Base-by-base conservation (phyloP, 1,284 basidiomycete species). In the Trametes sp. region DNA sequence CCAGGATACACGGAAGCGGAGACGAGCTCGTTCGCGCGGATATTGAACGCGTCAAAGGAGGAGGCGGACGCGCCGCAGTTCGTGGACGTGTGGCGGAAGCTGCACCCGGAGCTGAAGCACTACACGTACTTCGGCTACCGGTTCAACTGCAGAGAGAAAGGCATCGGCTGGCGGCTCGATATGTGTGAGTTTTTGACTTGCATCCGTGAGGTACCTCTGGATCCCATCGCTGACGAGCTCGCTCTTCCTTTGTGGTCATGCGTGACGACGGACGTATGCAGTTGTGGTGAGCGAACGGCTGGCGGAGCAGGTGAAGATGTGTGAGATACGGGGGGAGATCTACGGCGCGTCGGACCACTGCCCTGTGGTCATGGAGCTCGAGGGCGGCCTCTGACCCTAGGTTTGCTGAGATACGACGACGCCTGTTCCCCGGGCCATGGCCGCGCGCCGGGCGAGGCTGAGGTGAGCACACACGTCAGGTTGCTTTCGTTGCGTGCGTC, bases 61-160 rank as follows among this genome's bases (percentile, higher is more conserved):
- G 66, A 70, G 19, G 54, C 65, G 13, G 62, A 67, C 26, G 59
- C 74, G 9, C 70, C 73, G 57, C 86, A 84, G 68, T 91, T 95
- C 59, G 81, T 93, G 54, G 94, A 96, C 69, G 79, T 94, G 29
- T 96, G 94, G 94, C 83, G 95, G 56, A 77, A 85, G 31, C 75
- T 82, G n/a, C 88, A 96, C 73, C 92, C 93, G 2, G 82, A 86
- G 35, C 77, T 82, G 28, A 78, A 76, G 21, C 88, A 93, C 68
- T 96, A 92, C 74, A 93, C 91, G 0, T 96, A 95, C 74, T 96
- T 92, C 66, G 90, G 90, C 7, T 95, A 93, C 75, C 84, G 93
- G 26, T 94, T 94, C 76, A 87, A 92, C 64, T 93, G 92, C 73
- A 80, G 94, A 45, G 74, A 74, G 61, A 96, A 95, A 71, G 91